Percentiles rank a stretch among this genome's conserved stretches.
Evolutionary conservation across 2,329 filamentous ascomycete genomes (phyloP).

Genomic region (Aspergillus candidus): DNA sequence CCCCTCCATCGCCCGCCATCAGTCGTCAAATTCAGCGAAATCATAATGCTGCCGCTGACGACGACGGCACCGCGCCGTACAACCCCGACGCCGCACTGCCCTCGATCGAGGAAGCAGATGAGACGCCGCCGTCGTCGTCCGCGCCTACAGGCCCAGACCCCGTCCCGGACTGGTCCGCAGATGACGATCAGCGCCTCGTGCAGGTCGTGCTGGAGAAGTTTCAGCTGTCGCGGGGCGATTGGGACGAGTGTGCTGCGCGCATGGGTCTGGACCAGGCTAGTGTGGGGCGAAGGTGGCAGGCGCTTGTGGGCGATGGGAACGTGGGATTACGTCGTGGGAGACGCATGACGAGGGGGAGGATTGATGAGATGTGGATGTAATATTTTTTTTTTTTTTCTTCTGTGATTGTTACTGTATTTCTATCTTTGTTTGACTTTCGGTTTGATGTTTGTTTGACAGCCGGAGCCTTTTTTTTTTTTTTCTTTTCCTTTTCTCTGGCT

Average conservation of each 20-base stretch:
- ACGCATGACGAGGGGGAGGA: slow-evolving; percentile 20
- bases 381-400: background rate
- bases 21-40: slow-evolving; percentile 5
- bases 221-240: slow-evolving; percentile 38
- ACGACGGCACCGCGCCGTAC: slow-evolving; percentile 12
- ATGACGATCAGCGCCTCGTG: slow-evolving; percentile 39
- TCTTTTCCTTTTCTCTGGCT: background rate
- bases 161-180: slow-evolving; percentile 29
- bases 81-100: slow-evolving; percentile 31
- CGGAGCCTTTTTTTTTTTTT: slow-evolving; percentile 6
- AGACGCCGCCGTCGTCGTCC: background rate
- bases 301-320: slow-evolving; percentile 39
- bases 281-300: slow-evolving; percentile 38
- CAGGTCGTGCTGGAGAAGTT: slow-evolving; percentile 42
- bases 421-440: slow-evolving; percentile 9
- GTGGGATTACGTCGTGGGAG: slow-evolving; percentile 34
- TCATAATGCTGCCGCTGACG: background rate
- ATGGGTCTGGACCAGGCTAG: slow-evolving; percentile 38
- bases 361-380: slow-evolving; percentile 23
- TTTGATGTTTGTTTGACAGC: slow-evolving; percentile 2
- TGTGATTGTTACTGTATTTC: slow-evolving; percentile 4
- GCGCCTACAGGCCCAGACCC: slow-evolving; percentile 9
- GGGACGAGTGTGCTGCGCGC: slow-evolving; percentile 41
- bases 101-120: slow-evolving; percentile 29
- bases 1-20: slow-evolving; percentile 22